Conservation (phyloP, 768 basidiomycete species). For the Termitomyces sp. region DNA sequence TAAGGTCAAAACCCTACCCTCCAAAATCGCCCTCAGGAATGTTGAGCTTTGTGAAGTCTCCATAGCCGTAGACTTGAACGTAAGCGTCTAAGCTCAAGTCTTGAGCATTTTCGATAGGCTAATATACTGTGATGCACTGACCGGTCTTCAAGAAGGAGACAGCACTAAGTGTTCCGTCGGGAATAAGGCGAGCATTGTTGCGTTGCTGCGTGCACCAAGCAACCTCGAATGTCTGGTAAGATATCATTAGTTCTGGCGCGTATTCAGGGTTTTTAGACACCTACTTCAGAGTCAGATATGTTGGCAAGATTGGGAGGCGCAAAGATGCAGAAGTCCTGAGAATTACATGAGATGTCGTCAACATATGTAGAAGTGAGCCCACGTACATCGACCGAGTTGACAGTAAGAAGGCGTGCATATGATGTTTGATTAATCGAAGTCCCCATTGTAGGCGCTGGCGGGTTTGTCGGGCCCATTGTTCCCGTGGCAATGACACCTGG, state of each 20-base stretch:
- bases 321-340: slow-evolving; percentile 43
- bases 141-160: slow-evolving; percentile 42
- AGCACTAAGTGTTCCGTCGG: slow-evolving; percentile 41
- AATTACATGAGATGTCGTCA: not conserved
- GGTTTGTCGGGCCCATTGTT: slow-evolving; percentile 39
- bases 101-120: not conserved
- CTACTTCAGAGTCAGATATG: slow-evolving; percentile 40
- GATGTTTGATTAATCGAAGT: slow-evolving; percentile 43
- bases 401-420: slow-evolving; percentile 34
- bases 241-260: not conserved
- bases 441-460: slow-evolving; percentile 36
- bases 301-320: slow-evolving; percentile 33
- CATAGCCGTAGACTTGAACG: slow-evolving; percentile 40
- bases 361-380: not conserved
- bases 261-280: not conserved
- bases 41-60: slow-evolving; percentile 42
- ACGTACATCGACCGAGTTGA: slow-evolving; percentile 40
- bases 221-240: slow-evolving; percentile 36
- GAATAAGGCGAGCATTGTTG: slow-evolving; percentile 45
- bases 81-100: slow-evolving; percentile 31
- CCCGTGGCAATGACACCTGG: slow-evolving; percentile 43
- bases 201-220: slow-evolving; percentile 46
- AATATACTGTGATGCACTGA: slow-evolving; percentile 10
- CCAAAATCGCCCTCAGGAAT: slow-evolving; percentile 39
- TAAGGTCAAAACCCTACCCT: slow-evolving; percentile 25